Percentiles rank a stretch among this genome's conserved stretches.
Conservation (phyloP, 768 basidiomycete species). For the Mycena albidolilacea region DNA sequence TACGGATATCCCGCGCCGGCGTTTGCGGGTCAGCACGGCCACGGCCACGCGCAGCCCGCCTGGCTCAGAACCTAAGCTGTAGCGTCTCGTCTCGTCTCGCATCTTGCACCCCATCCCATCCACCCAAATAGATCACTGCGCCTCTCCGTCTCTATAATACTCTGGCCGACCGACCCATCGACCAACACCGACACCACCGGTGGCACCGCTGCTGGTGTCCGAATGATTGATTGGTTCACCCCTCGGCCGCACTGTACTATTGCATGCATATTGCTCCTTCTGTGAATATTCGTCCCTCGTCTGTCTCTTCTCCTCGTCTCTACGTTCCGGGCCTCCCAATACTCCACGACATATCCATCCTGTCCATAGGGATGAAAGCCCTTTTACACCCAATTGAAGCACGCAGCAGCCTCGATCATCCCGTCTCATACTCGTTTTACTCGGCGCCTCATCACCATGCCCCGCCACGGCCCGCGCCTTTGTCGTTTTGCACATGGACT, state of each 20-base stretch:
- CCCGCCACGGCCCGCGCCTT: conserved; percentile 43
- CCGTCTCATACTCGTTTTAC: conserved; percentile 30
- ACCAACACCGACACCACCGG: conserved; percentile 40
- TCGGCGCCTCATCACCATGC: conserved; percentile 36
- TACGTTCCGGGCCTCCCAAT: conserved; percentile 50
- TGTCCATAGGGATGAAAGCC: conserved; percentile 63
- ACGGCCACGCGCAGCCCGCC: conserved; percentile 61
- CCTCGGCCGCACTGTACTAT: conserved; percentile 49
- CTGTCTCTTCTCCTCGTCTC: conserved; percentile 48
- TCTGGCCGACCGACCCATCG: conserved; percentile 43
- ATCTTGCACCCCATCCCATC: conserved; percentile 26
- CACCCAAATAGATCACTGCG: conserved; percentile 44
- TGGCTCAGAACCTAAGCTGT: conserved; percentile 64
- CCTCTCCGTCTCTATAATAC: conserved; percentile 44
- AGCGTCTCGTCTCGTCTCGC: conserved; percentile 14
- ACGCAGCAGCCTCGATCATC: conserved; percentile 48
- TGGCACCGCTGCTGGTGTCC: conserved; percentile 6
- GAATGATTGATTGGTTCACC: conserved; percentile 12
- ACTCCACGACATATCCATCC: conserved; percentile 77
- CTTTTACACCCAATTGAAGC: conserved; percentile 41
- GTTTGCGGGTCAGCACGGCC: conserved; percentile 58
- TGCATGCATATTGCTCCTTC: conserved; percentile 37
- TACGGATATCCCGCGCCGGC: conserved; percentile 60
- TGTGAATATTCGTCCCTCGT: conserved; percentile 53
- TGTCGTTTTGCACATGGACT: conserved; percentile 42